Evolutionary conservation across 768 basidiomycete species (phyloP).

Genomic region (Rhizopogon sp.): DNA sequence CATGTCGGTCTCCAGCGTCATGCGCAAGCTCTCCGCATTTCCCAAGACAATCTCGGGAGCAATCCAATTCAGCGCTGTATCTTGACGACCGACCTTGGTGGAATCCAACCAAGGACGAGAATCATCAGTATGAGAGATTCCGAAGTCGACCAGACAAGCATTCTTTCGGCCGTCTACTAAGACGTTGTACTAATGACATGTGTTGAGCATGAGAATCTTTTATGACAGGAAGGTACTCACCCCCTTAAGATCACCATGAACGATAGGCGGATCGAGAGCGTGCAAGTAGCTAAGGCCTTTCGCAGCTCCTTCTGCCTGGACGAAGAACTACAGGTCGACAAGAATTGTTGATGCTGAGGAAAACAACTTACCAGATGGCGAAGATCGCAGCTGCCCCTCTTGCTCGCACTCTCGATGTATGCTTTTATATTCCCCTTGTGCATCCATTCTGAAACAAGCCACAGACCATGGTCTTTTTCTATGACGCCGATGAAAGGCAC

Average conservation of each 20-base stretch:
- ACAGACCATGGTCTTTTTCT: conserved; percentile 5
- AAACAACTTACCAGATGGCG: conserved; percentile 3
- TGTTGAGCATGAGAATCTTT: not conserved
- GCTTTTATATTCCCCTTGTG: conserved; percentile 13
- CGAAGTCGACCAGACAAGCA: conserved; percentile 23
- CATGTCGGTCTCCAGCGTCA: conserved; percentile 15
- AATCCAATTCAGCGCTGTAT: conserved; percentile 15
- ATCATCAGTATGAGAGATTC: conserved; percentile 20
- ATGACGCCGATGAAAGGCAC: conserved; percentile 20
- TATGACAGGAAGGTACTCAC: conserved; percentile 12
- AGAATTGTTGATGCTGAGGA: not conserved
- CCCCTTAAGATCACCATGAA: conserved; percentile 39
- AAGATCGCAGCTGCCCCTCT: not conserved
- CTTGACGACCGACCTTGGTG: conserved; percentile 11
- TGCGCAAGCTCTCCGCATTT: conserved; percentile 4
- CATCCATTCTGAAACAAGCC: conserved; percentile 21
- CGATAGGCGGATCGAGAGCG: conserved; percentile 19
- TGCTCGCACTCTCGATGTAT: not conserved
- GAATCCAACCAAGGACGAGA: conserved; percentile 20
- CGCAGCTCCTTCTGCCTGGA: conserved; percentile 13
- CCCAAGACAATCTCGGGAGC: conserved; percentile 19
- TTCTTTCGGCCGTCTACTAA: conserved; percentile 10
- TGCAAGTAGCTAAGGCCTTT: conserved; percentile 21
- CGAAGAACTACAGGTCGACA: not conserved
- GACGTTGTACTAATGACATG: conserved; percentile 17